A percentile compares a stretch with the other conserved stretches of the same genome.
phyloP scores from a whole-genome alignment of 441 rosid species.

The Aquilaria agallochum region DNA sequence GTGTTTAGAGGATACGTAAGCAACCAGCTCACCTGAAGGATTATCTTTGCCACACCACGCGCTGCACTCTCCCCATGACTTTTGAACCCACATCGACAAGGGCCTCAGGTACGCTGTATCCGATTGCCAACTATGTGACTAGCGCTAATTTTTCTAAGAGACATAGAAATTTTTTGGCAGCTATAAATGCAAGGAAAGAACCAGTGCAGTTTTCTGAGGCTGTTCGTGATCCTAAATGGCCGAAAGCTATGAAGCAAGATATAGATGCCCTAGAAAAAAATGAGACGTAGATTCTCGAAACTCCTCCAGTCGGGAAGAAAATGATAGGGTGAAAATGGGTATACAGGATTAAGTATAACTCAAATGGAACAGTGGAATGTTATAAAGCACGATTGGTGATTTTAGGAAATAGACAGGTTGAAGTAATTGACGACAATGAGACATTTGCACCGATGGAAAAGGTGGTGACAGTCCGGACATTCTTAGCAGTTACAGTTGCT shows the following conservation, averaged over 20 bases:
- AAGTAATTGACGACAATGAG: too few relatives aligned
- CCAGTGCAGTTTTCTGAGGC: not conserved
- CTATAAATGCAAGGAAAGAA: not conserved
- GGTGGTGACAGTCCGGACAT: too few relatives aligned
- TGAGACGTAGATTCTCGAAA: too few relatives aligned
- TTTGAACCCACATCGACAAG: too few relatives aligned
- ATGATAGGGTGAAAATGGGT: not conserved
- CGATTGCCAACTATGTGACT: constrained; percentile 13
- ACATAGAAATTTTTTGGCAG: not conserved
- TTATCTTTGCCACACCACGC: not conserved
- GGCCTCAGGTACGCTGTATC: constrained; percentile 16
- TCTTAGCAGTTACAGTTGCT: not conserved
- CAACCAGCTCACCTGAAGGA: not conserved
- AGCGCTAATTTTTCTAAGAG: constrained; percentile 5
- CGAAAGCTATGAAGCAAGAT: not conserved
- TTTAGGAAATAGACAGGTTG: too few relatives aligned
- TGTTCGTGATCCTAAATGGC: not conserved
- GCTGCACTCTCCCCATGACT: too few relatives aligned
- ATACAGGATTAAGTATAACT: not conserved
- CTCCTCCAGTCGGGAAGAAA: too few relatives aligned
- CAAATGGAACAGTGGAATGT: not conserved
- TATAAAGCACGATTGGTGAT: too few relatives aligned
- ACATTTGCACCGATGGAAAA: too few relatives aligned
- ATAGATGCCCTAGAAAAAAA: not conserved
- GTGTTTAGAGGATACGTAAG: not conserved